Evolutionary conservation across 2,329 filamentous ascomycete species (phyloP).

Genomic region (Colletotrichum sp.): DNA sequence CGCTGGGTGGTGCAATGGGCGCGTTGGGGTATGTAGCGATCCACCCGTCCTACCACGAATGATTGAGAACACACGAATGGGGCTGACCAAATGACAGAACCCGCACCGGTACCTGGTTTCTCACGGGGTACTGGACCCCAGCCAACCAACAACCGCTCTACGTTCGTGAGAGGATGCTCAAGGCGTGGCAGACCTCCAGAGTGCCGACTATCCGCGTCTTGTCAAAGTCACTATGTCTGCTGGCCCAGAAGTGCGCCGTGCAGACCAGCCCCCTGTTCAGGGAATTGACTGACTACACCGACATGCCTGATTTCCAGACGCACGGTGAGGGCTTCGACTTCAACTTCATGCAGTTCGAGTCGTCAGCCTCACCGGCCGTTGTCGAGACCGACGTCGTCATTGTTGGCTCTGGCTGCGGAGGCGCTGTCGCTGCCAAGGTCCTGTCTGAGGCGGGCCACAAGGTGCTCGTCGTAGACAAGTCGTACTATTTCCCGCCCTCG

Average conservation of each 20-base stretch:
- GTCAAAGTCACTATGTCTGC: conserved; percentile 57
- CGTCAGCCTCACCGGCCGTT: conserved; percentile 49
- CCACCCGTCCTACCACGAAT: background rate
- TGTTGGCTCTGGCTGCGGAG: conserved; percentile 87
- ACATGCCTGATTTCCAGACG: conserved; percentile 56
- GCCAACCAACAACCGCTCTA: conserved; percentile 65
- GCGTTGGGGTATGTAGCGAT: conserved; percentile 47
- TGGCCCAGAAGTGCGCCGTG: conserved; percentile 61
- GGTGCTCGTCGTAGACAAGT: conserved; percentile 84
- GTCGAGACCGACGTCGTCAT: conserved; percentile 84
- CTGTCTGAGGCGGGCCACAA: conserved; percentile 76
- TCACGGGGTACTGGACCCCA: conserved; percentile 72
- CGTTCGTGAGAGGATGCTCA: conserved; percentile 66
- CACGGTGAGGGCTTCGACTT: conserved; percentile 60
- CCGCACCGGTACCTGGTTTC: conserved; percentile 64
- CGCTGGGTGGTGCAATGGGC: conserved; percentile 44
- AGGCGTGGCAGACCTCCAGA: conserved; percentile 65
- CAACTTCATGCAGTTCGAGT: conserved; percentile 64
- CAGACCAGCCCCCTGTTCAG: conserved; percentile 61
- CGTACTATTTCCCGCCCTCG: conserved; percentile 75
- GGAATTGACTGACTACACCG: conserved; percentile 62
- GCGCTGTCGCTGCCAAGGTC: conserved; percentile 80
- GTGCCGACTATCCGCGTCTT: conserved; percentile 60
- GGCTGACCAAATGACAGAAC: conserved; percentile 49
- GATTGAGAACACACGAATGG: background rate